Conservation (phyloP, 2,329 filamentous ascomycete species). For the Alternaria alternata region DNA sequence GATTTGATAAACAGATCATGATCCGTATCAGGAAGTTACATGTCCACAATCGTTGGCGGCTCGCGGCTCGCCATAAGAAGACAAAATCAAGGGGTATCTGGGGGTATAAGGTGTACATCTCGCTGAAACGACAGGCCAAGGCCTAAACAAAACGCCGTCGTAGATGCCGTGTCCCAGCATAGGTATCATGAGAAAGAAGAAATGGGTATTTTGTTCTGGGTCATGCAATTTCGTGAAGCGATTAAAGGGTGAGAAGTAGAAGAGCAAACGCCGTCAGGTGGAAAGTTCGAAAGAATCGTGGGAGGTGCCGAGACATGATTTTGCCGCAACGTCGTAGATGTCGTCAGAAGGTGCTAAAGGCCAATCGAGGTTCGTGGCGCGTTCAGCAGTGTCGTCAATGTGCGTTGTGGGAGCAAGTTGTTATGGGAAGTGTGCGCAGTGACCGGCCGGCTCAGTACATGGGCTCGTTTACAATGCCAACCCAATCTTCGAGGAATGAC, state of each 20-base stretch:
- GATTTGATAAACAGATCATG: background rate
- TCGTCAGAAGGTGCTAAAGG: background rate
- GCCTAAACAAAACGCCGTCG: conserved; percentile 7
- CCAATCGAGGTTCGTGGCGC: background rate
- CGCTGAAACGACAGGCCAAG: background rate
- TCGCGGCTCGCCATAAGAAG: background rate
- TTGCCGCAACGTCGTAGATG: background rate
- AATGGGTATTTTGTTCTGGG: background rate
- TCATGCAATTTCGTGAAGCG: conserved; percentile 1
- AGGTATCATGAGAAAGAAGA: background rate
- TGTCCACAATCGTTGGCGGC: background rate
- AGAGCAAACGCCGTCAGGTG: background rate
- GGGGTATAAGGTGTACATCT: conserved; percentile 4
- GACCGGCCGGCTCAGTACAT: conserved; percentile 17
- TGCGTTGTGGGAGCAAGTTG: background rate
- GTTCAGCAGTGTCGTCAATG: background rate
- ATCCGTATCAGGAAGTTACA: background rate
- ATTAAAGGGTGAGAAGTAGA: background rate
- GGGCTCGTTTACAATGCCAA: conserved; percentile 15
- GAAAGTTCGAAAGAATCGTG: background rate
- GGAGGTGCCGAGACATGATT: background rate
- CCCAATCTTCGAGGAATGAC: conserved; percentile 21
- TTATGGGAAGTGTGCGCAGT: background rate
- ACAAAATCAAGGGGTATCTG: conserved; percentile 1
- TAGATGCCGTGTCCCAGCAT: conserved; percentile 1